Evolutionary conservation across 202 grass and related monocot genomes (phyloP), one percentile per base, ranked within the genome.

Genomic region (Setaria italica): DNA sequence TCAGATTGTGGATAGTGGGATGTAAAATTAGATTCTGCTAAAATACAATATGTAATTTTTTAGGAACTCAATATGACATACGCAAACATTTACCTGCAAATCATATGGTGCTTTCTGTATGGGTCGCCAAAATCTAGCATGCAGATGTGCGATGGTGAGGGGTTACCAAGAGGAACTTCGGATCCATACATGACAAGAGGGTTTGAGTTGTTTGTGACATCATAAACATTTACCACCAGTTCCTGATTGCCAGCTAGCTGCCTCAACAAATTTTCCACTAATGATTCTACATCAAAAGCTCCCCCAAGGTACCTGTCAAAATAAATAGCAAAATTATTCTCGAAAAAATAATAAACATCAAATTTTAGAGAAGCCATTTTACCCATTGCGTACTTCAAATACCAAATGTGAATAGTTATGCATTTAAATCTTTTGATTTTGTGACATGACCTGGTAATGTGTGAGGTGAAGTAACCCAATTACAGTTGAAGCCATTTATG

Each of bases 61-160:
- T 41, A 41, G 39, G 39, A 41, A 41, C 39, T 41, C 39, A 41
- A 41, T 41, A 68, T 77, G 33, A 53, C 47, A 53, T 80, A 53
- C 14, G 58, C 49, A 57, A 8, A 83, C 50, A 82, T 77, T 83
- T 91, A 94, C 97, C 97, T 96, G 90, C 97, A 99, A 84, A 90
- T 70, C 94, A 99, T 99, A 70, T 99, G 88, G 72, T 99, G 94
- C 42, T 83, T 99, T 84, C 94, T 92, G 64, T 93, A 94, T 16
- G 97, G 97, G 80, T 99, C 97, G 9, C 94, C 97, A 84, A 99
- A 99, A 81, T 99, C 97, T 57, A 99, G 90, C 88, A 75, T 92
- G 83, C 90, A 88, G 62, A 81, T 84, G 63, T 94, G 88, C 49
- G 82, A 94, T 49, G 87, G 88, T 72, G 85, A 90, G 71, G 85